Conservation (phyloP, 2,329 filamentous ascomycete genomes). For the Botrytis medusae region DNA sequence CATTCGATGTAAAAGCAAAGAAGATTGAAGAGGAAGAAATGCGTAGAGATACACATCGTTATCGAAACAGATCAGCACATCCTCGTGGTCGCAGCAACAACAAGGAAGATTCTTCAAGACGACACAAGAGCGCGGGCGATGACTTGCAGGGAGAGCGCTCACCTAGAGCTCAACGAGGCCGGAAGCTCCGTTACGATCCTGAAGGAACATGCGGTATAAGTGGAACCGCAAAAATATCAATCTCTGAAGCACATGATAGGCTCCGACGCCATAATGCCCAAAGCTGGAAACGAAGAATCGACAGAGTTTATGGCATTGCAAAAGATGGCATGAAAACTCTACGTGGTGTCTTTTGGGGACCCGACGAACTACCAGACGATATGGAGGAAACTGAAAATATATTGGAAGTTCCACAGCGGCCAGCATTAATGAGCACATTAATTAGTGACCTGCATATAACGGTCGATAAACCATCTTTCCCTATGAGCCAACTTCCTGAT, state of each 20-base stretch:
- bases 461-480: constrained; percentile 92
- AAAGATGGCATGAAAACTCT: constrained; percentile 75
- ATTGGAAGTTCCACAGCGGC: constrained; percentile 79
- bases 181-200: constrained; percentile 71
- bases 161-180: constrained; percentile 40
- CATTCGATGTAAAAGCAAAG: constrained; percentile 83
- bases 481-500: constrained; percentile 73
- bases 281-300: constrained; percentile 90
- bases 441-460: constrained; percentile 82
- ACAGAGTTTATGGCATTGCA: constrained; percentile 68
- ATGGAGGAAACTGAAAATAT: constrained; percentile 81
- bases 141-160: constrained; percentile 32
- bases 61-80: constrained; percentile 53
- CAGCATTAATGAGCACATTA: constrained; percentile 75
- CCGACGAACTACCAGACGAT: constrained; percentile 78
- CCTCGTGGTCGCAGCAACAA: constrained; percentile 38
- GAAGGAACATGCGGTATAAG: constrained; percentile 73
- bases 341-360: constrained; percentile 76
- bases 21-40: constrained; percentile 73
- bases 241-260: constrained; percentile 72
- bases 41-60: constrained; percentile 52
- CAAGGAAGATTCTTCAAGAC: constrained; percentile 29
- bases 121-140: constrained; percentile 36
- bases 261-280: constrained; percentile 80
- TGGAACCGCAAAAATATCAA: constrained; percentile 68